Base-by-base conservation (phyloP, 176 grass and related monocot genomes). In the Chrysopogon serrulatus region DNA sequence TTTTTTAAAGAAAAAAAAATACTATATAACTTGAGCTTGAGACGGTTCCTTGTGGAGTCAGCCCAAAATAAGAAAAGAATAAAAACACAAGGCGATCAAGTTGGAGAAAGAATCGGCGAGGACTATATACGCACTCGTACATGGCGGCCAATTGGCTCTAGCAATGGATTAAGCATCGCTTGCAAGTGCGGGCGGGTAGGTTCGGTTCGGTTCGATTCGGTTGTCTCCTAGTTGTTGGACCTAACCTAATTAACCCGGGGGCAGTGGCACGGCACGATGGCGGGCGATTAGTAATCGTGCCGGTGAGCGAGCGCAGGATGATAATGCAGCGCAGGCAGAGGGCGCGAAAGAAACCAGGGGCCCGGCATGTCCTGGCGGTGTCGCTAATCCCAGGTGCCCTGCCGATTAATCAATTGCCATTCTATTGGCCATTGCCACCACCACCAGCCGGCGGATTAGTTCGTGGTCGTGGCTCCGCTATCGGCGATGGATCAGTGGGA, bases 321-420 rank as follows among this genome's bases (percentile, higher is more conserved):
- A 53, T 53, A 6, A 49, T 7, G 47, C 47, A 49, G 47, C 2
- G 14, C 12, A 45, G 3, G 51, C 48, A 51, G 48, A 51, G 49
- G 53, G 44, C 13, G 28, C 27, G 27, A 28, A 31, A 11, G 8
- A 77, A 78, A 69, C 82, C 49, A 69, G 70, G 82, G 87, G 81
- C 68, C 13, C 72, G 15, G 61, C 61, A 62, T 33, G 13, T 33
- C 61, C 61, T 18, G 61, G 61, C 61, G 35, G 30, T 64, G 80
- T 36, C 82, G 76, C 82, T 74, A 80, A 74, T 88, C 54, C 87
- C 87, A 89, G 87, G 76, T 67, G 87, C 66, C 51, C 32, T 7
- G 10, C 1, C 2, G 1, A 19, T 17, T 70, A 67, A 54, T 73
- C 36, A 87, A 45, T 24, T 9, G n/a, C n/a, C n/a, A n/a, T n/a